Evolutionary conservation across 2,329 filamentous ascomycete species (phyloP).

Genomic region (Paramyrothecium roridum): DNA sequence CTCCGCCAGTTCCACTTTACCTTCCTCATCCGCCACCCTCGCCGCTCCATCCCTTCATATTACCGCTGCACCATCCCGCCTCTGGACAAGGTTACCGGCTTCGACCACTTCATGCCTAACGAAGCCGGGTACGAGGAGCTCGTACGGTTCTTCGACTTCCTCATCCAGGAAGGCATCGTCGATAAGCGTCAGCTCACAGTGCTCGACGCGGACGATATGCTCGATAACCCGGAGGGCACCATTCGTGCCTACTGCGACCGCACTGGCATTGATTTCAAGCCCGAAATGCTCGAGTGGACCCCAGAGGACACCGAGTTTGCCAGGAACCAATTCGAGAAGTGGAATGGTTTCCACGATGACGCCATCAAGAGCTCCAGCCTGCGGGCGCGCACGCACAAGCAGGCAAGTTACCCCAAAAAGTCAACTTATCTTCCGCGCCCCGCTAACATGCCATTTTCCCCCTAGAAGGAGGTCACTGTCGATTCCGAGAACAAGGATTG

Average conservation of each 20-base stretch:
- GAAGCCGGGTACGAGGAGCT: constrained; percentile 93
- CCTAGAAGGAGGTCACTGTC: constrained; percentile 53
- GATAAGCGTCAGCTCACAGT: constrained; percentile 76
- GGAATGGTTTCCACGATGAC: constrained; percentile 96
- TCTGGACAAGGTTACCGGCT: constrained; percentile 76
- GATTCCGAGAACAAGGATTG: constrained; percentile 70
- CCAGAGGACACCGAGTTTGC: constrained; percentile 72
- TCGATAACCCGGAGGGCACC: constrained; percentile 76
- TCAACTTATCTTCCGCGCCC: neutral
- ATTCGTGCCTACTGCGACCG: constrained; percentile 78
- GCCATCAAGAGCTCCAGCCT: constrained; percentile 79
- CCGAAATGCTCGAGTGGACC: constrained; percentile 82
- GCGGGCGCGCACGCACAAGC: constrained; percentile 63
- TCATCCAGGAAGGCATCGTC: constrained; percentile 66
- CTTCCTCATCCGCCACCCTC: constrained; percentile 95
- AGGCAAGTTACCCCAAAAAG: constrained; percentile 40
- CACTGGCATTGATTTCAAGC: constrained; percentile 72
- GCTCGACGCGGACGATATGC: constrained; percentile 88
- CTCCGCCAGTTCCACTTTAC: constrained; percentile 87
- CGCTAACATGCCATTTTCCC: neutral
- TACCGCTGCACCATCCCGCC: constrained; percentile 93
- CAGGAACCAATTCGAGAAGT: constrained; percentile 82
- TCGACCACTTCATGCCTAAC: constrained; percentile 78
- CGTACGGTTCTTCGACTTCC: constrained; percentile 81
- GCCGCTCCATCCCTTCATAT: constrained; percentile 86